Conservation (phyloP, 2,329 filamentous ascomycete genomes). For the Periconia sp. region DNA sequence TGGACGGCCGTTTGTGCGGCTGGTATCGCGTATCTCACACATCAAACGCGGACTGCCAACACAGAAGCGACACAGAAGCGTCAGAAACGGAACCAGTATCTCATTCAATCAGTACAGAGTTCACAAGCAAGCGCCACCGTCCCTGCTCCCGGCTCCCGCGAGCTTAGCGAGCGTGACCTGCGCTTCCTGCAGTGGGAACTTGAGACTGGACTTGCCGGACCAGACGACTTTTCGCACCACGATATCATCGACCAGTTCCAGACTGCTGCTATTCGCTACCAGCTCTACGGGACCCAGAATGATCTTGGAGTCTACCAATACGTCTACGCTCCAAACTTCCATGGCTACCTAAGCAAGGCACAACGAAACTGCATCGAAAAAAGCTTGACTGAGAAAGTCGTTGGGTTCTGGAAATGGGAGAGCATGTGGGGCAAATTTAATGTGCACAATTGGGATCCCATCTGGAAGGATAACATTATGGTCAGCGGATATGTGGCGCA, state of each 20-base stretch:
- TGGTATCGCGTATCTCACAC: no score
- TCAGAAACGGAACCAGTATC: no score
- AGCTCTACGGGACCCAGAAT: conserved; percentile 17
- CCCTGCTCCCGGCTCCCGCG: no score
- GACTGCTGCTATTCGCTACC: conserved; percentile 22
- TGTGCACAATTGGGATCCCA: conserved; percentile 21
- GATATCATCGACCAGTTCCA: conserved; percentile 28
- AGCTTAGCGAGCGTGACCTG: no score
- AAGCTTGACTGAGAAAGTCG: conserved; percentile 13
- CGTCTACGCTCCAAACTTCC: conserved; percentile 20
- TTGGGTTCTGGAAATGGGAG: conserved; percentile 29
- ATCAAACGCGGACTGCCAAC: no score
- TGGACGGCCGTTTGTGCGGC: conserved; percentile 7
- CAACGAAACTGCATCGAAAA: conserved; percentile 20
- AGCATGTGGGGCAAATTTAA: conserved; percentile 20
- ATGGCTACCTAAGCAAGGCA: conserved; percentile 17
- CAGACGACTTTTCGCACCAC: no score
- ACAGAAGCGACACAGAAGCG: conserved; percentile 8
- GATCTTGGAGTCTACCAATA: conserved; percentile 16
- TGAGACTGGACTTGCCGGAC: conserved; percentile 16
- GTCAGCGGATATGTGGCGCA: conserved; percentile 19
- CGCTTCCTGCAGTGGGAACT: no score
- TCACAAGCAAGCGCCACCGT: no score
- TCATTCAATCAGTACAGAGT: no score
- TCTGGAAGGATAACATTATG: conserved; percentile 23